phyloP scores from a whole-genome alignment of 768 basidiomycete genomes.

The Mycena metata region DNA sequence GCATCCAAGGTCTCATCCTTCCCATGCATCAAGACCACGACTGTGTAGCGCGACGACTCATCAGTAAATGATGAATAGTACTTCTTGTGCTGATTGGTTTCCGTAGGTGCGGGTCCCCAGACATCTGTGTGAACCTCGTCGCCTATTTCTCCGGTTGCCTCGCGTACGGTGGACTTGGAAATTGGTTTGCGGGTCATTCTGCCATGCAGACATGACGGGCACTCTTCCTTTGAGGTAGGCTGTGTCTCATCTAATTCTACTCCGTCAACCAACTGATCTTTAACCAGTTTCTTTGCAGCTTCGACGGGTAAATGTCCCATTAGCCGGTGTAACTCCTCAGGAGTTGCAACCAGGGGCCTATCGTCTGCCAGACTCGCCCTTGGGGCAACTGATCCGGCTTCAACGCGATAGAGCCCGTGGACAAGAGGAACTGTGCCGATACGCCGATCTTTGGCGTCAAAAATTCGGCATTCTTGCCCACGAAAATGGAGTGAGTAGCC shows the following conservation, averaged over 20 bases:
- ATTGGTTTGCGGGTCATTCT: too few relatives aligned
- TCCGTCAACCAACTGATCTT: constrained; percentile 43
- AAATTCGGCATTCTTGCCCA: constrained; percentile 40
- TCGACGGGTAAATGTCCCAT: constrained; percentile 45
- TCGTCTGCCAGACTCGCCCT: background rate
- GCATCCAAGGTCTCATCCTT: constrained; percentile 47
- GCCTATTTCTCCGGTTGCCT: constrained; percentile 42
- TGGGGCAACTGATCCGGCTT: background rate
- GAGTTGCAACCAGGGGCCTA: constrained; percentile 17
- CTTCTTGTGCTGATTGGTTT: constrained; percentile 34
- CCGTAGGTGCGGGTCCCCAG: constrained; percentile 49
- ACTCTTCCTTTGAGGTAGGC: constrained; percentile 37
- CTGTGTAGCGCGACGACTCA: constrained; percentile 44
- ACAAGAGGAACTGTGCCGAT: constrained; percentile 18
- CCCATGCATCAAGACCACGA: constrained; percentile 38
- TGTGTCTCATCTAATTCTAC: constrained; percentile 42
- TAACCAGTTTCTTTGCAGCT: constrained; percentile 43
- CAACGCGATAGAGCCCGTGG: constrained; percentile 26
- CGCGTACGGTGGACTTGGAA: constrained; percentile 37
- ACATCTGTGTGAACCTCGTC: constrained; percentile 52
- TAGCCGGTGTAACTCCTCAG: constrained; percentile 44
- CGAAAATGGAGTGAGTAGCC: constrained; percentile 42
- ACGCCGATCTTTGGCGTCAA: constrained; percentile 1
- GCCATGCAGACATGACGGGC: constrained; percentile 47
- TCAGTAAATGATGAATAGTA: constrained; percentile 54